These are phyloP conservation scores for Elasticomyces elasticus DNA, from an alignment of 495 filamentous ascomycete genomes.

Conservation along the genomic window DNA sequence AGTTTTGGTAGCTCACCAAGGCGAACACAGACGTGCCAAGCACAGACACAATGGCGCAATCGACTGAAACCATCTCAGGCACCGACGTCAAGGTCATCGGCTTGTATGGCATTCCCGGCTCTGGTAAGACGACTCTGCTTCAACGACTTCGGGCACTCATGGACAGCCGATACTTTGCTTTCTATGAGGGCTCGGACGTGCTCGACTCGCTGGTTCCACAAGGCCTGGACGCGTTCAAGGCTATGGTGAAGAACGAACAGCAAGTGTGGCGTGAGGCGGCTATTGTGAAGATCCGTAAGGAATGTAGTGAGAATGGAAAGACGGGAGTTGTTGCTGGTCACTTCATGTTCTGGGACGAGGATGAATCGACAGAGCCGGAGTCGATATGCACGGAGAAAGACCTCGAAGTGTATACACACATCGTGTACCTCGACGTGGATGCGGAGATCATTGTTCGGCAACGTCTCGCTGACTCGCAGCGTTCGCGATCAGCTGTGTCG, in stretches of 20 bases:
- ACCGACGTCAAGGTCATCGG: slow-evolving; percentile 40
- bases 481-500: slow-evolving; percentile 32
- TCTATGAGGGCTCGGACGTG: slow-evolving; percentile 45
- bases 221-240: slow-evolving; percentile 44
- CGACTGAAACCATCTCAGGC: too few species aligned
- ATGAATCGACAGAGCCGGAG: slow-evolving; percentile 23
- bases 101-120: slow-evolving; percentile 53
- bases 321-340: slow-evolving; percentile 50
- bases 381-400: slow-evolving; percentile 41
- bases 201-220: slow-evolving; percentile 41
- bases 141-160: slow-evolving; percentile 36
- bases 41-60: too few species aligned
- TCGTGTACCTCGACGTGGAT: slow-evolving; percentile 48
- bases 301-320: slow-evolving; percentile 32
- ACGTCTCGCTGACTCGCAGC: slow-evolving; percentile 33
- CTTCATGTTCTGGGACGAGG: slow-evolving; percentile 49
- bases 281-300: slow-evolving; percentile 38
- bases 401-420: slow-evolving; percentile 45
- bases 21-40: too few species aligned
- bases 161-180: slow-evolving; percentile 34
- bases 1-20: too few species aligned
- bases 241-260: slow-evolving; percentile 36
- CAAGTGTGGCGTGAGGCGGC: slow-evolving; percentile 36
- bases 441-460: slow-evolving; percentile 32
- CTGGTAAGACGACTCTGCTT: slow-evolving; percentile 47